Evolutionary conservation across 2,329 filamentous ascomycete genomes (phyloP).

Genomic region (Daldinia sp.): DNA sequence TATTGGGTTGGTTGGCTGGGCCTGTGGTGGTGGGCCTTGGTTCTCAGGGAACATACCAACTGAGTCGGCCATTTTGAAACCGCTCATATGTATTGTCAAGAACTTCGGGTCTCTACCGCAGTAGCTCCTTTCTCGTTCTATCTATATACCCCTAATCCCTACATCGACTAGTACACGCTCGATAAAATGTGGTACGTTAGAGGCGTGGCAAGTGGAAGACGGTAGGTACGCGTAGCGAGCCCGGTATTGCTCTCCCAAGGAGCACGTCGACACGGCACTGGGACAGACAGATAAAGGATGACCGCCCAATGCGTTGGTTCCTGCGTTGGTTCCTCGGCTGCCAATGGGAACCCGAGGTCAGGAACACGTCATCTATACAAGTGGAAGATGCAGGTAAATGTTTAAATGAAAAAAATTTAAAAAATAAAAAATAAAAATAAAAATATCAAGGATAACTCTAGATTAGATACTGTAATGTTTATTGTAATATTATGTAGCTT

Average conservation of each 20-base stretch:
- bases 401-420: too few species aligned
- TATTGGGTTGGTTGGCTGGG: slow-evolving; percentile 19
- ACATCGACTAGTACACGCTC: slow-evolving; percentile 3
- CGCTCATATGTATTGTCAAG: slow-evolving; percentile 25
- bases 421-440: too few species aligned
- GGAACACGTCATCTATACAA: slow-evolving; percentile 35
- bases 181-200: slow-evolving; percentile 15
- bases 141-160: slow-evolving; percentile 25
- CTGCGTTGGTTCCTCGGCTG: slow-evolving; percentile 30
- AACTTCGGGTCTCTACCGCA: neutral
- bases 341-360: slow-evolving; percentile 27
- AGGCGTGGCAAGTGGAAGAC: slow-evolving; percentile 22
- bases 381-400: slow-evolving; percentile 8
- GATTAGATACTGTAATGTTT: neutral
- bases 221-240: slow-evolving; percentile 17
- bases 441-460: neutral
- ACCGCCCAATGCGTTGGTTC: slow-evolving; percentile 31
- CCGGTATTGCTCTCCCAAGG: slow-evolving; percentile 9
- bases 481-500: too few species aligned
- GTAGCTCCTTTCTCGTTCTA: slow-evolving; percentile 6
- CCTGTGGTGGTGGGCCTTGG: slow-evolving; percentile 36
- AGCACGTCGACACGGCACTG: slow-evolving; percentile 19
- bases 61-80: slow-evolving; percentile 57
- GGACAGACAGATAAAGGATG: slow-evolving; percentile 42
- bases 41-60: slow-evolving; percentile 53